Base-by-base conservation (phyloP, 2,329 filamentous ascomycete species). In the Colletotrichum sp. region DNA sequence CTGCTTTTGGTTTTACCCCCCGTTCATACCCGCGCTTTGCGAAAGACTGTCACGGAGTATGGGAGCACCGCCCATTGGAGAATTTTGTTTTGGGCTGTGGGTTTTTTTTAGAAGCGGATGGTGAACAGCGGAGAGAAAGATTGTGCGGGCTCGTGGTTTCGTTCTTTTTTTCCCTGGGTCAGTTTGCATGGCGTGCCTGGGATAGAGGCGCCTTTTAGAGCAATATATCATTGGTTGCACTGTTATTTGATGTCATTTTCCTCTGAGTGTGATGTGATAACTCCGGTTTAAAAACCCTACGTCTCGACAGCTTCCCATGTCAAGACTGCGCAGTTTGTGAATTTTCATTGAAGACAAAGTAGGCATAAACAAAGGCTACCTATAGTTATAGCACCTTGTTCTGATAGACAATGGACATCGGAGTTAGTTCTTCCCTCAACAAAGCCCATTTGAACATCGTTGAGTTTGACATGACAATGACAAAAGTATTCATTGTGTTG, bases 191-290 rank as follows among this genome's bases (percentile, higher is more conserved):
- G 63, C 36, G 36, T 66, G 63, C 63, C 24, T 52, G 44, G 30
- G 63, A 66, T 66, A 66, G 63, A 66, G 63, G 24, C 34, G 36
- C 63, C 63, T 44, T 28, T 32, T 66, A 44, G 22, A 66, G 10
- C 8, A 28, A 44, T 22, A 48, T 15, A 44, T 66, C 12, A 26
- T 28, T 60, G 12, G n/a, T 52, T 52, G n/a, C 24, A 60, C 28
- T 60, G 18, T 13, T 32, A 26, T 30, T 60, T 6, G n/a, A 30
- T 12, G 6, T 2, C 6, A 1, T 5, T 5, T 52, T 52, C 10
- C 44, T 52, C 44, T 52, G 44, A 1, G n/a, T 52, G 44, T 52
- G 44, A 22, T 8, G 6, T 22, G 6, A 3, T 1, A 48, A 48
- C 36, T 39, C 15, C 5, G 39, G 3, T n/a, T n/a, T 9, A 44